phyloP scores from a whole-genome alignment of 2,329 filamentous ascomycete genomes.

The Beauveria scarabaeidicola region DNA sequence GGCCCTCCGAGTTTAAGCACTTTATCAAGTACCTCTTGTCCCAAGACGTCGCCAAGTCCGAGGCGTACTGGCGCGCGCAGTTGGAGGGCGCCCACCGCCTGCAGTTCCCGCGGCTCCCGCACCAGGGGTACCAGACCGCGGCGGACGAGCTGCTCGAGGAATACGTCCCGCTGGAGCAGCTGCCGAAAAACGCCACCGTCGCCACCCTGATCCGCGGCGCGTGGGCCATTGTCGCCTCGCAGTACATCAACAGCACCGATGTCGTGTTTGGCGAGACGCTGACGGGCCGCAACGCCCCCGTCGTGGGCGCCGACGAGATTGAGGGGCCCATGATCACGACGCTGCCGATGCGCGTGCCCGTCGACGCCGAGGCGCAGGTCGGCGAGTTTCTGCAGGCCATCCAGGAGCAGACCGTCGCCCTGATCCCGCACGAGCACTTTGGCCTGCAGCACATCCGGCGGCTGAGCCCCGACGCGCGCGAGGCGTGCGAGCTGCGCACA shows the following conservation, averaged over 20 bases:
- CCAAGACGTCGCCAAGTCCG: conserved; percentile 31
- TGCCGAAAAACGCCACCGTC: conserved; percentile 36
- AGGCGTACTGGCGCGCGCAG: conserved; percentile 38
- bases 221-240: conserved; percentile 47
- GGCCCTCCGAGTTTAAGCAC: conserved; percentile 36
- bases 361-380: conserved; percentile 34
- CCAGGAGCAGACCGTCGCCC: conserved; percentile 45
- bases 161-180: conserved; percentile 33
- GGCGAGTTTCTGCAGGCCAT: conserved; percentile 46
- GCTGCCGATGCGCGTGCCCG: conserved; percentile 43
- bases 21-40: conserved; percentile 39
- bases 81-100: conserved; percentile 35
- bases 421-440: conserved; percentile 57
- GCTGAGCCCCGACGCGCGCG: conserved; percentile 43
- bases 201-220: conserved; percentile 51
- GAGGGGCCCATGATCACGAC: conserved; percentile 55
- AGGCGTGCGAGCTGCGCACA: conserved; percentile 48
- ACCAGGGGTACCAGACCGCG: conserved; percentile 37
- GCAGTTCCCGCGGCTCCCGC: conserved; percentile 42
- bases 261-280: conserved; percentile 52
- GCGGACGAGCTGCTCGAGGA: conserved; percentile 46
- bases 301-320: conserved; percentile 43
- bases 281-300: conserved; percentile 44
- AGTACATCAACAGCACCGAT: conserved; percentile 43
- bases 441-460: conserved; percentile 52